phyloP scores from a whole-genome alignment of 345 rosid genomes.

The Arabidopsis thaliana region DNA sequence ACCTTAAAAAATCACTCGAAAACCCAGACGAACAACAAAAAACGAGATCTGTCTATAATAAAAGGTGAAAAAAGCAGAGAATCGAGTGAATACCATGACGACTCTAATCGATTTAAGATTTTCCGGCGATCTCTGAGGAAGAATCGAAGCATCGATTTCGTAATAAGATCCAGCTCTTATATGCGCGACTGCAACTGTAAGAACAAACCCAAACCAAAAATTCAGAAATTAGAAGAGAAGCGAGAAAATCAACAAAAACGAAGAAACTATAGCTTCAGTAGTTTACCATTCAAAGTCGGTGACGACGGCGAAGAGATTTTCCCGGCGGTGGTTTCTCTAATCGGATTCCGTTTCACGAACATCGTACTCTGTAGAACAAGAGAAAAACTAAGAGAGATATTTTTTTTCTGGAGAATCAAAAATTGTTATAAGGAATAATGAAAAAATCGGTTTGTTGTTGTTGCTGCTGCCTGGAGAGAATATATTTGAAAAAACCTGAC shows the following conservation, averaged over 20 bases:
- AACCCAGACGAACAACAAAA: background rate
- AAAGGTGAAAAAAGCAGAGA: conserved; percentile 8
- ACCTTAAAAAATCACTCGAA: background rate
- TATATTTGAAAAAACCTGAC: conserved; percentile 32
- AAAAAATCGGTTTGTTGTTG: background rate
- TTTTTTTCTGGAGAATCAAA: conserved; percentile 19
- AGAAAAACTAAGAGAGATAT: conserved; percentile 8
- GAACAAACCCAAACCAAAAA: background rate
- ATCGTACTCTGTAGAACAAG: conserved; percentile 30
- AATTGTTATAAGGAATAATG: conserved; percentile 16
- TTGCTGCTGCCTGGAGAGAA: background rate
- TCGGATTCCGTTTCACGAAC: conserved; percentile 39
- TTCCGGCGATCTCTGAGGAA: conserved; percentile 58
- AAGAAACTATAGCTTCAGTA: background rate
- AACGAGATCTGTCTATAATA: background rate
- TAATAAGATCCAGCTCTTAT: conserved; percentile 68
- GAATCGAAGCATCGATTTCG: conserved; percentile 68
- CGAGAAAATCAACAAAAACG: background rate
- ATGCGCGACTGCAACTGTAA: conserved; percentile 58
- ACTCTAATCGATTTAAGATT: conserved; percentile 64
- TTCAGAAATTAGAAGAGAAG: background rate
- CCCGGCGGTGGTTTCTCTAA: conserved; percentile 39
- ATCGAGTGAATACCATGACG: conserved; percentile 60
- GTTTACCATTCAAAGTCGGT: conserved; percentile 17
- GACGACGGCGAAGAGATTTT: conserved; percentile 33